A percentile compares a stretch with the other conserved stretches of the same genome.
Evolutionary conservation across 345 rosid genomes (phyloP).

Genomic region (Hypericum perforatum): DNA sequence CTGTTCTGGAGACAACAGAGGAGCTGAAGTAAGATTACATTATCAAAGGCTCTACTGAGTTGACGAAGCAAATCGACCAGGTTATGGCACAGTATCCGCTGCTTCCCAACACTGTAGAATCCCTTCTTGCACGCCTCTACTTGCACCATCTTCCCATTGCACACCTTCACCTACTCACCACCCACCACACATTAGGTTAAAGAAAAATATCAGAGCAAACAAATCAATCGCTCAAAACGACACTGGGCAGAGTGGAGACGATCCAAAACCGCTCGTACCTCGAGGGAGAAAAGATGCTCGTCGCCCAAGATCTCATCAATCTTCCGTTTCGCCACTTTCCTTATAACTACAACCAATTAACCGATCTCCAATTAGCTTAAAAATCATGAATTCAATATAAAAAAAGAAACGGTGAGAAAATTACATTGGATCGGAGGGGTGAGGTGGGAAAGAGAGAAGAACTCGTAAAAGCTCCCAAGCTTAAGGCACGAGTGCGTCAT

Average conservation of each 20-base stretch:
- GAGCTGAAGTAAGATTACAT: conserved; percentile 33
- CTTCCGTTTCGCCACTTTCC: conserved; percentile 42
- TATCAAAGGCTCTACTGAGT: conserved; percentile 80
- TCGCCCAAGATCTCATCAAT: conserved; percentile 47
- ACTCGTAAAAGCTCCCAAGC: conserved; percentile 83
- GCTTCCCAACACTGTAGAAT: conserved; percentile 74
- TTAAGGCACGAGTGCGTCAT: conserved; percentile 63
- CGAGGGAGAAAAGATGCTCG: conserved; percentile 81
- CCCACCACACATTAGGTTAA: too few relatives aligned
- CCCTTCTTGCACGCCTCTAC: conserved; percentile 80
- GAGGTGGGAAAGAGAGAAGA: conserved; percentile 88
- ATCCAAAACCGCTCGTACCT: conserved; percentile 33
- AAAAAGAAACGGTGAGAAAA: conserved; percentile 13
- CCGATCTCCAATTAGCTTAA: conserved; percentile 1
- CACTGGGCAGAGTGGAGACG: neutral
- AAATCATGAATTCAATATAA: neutral
- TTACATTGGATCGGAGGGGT: conserved; percentile 90
- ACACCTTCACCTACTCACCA: conserved; percentile 65
- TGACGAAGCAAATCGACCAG: conserved; percentile 90
- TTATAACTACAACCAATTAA: conserved; percentile 40
- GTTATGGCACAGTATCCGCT: conserved; percentile 59
- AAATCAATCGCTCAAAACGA: neutral
- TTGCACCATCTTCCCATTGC: conserved; percentile 83
- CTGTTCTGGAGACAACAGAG: neutral
- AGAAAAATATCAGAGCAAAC: conserved; percentile 2